Conservation (phyloP, 495 filamentous ascomycete genomes). For the Penicillium steckii region DNA sequence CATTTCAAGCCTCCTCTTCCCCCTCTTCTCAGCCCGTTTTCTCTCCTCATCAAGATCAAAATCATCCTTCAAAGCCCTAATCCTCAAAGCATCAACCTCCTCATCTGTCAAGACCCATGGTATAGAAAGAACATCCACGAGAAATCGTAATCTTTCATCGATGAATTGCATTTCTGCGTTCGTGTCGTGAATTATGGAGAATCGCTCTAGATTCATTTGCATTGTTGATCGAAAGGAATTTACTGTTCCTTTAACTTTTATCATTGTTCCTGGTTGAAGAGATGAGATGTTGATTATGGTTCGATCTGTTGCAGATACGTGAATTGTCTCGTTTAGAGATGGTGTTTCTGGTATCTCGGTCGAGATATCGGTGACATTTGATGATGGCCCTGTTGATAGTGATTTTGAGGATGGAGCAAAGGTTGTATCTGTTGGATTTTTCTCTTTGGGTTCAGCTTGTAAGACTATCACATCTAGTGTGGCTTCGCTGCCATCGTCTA, state of each 20-base stretch:
- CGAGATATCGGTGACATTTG: neutral
- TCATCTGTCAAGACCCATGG: slow-evolving; percentile 65
- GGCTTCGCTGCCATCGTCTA: slow-evolving; percentile 86
- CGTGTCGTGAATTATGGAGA: slow-evolving; percentile 58
- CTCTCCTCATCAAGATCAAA: slow-evolving; percentile 38
- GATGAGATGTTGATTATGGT: slow-evolving; percentile 36
- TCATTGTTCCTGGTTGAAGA: slow-evolving; percentile 64
- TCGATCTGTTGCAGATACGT: slow-evolving; percentile 30
- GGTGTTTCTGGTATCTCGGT: neutral
- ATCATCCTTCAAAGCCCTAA: slow-evolving; percentile 46
- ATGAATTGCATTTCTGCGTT: slow-evolving; percentile 77
- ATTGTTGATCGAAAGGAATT: slow-evolving; percentile 57
- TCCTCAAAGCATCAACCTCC: slow-evolving; percentile 54
- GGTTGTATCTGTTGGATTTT: slow-evolving; percentile 1
- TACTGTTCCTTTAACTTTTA: slow-evolving; percentile 78
- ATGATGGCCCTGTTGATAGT: neutral
- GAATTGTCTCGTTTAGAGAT: slow-evolving; percentile 5
- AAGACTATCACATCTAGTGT: slow-evolving; percentile 61
- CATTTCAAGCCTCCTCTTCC: slow-evolving; percentile 32
- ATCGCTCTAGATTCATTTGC: slow-evolving; percentile 70
- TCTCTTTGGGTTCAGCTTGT: slow-evolving; percentile 12
- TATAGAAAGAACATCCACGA: slow-evolving; percentile 57
- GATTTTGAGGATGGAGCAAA: neutral
- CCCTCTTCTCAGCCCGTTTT: slow-evolving; percentile 37
- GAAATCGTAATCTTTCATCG: slow-evolving; percentile 62